Conservation (phyloP, 129 eudicot genomes). For the Artemisia annua region DNA sequence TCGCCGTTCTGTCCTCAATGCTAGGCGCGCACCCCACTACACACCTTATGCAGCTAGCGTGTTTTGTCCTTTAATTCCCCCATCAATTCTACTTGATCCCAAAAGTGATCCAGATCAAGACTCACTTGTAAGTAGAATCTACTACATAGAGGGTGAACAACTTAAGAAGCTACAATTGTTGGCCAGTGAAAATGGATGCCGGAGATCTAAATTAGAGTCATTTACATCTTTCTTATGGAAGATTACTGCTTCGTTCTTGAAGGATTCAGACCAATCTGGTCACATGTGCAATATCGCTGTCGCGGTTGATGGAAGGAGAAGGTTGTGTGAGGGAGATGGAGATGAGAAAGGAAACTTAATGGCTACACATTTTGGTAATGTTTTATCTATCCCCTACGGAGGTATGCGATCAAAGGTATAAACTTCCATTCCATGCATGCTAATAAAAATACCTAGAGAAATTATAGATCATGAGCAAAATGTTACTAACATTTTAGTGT, state of each 20-base stretch:
- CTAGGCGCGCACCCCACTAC: conserved; percentile 47
- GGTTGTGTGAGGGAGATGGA: conserved; percentile 42
- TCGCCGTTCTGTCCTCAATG: conserved; percentile 50
- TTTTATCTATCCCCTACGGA: conserved; percentile 56
- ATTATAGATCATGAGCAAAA: too few relatives aligned
- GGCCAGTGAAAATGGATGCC: conserved; percentile 34
- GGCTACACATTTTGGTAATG: conserved; percentile 57
- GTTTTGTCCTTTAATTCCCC: conserved; percentile 19
- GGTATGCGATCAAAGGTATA: conserved; percentile 27
- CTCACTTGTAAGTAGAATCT: conserved; percentile 40
- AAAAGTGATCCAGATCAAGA: conserved; percentile 14
- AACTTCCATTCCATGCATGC: too few relatives aligned
- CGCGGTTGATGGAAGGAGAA: conserved; percentile 58
- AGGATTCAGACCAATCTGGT: conserved; percentile 5
- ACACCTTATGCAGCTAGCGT: neutral
- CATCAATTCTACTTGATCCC: conserved; percentile 3
- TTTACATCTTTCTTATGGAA: conserved; percentile 40
- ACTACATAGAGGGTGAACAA: conserved; percentile 30
- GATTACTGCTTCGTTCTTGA: conserved; percentile 8
- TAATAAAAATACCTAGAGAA: too few relatives aligned
- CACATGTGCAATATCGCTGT: conserved; percentile 42
- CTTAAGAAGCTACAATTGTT: conserved; percentile 41
- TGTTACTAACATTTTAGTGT: too few relatives aligned
- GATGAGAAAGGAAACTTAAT: conserved; percentile 26
- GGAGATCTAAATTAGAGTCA: conserved; percentile 41